Conservation (phyloP, 495 filamentous ascomycete species). For the Aspergillus bertholletiae region DNA sequence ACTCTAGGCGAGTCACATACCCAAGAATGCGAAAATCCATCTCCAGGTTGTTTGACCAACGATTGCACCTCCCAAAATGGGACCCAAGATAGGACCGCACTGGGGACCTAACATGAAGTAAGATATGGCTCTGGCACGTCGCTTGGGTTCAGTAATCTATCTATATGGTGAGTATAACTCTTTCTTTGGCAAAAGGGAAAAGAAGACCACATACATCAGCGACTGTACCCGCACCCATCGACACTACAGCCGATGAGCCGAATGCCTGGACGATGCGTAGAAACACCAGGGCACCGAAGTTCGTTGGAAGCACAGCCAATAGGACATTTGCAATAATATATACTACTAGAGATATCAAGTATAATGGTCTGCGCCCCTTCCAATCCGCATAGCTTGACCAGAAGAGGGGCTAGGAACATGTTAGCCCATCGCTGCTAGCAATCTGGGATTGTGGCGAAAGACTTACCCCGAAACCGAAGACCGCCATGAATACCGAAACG, state of each 20-base stretch:
- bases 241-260: conserved; percentile 21
- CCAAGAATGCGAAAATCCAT: conserved; percentile 33
- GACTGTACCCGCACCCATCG: conserved; percentile 29
- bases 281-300: conserved; percentile 20
- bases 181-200: no score
- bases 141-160: conserved; percentile 14
- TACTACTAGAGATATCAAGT: conserved; percentile 18
- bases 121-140: conserved; percentile 19
- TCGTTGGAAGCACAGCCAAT: conserved; percentile 23
- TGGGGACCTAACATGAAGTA: conserved; percentile 28
- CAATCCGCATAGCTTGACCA: conserved; percentile 19
- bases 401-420: conserved; percentile 22
- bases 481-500: conserved; percentile 26
- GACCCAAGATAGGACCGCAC: conserved; percentile 29
- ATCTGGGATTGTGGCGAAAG: not conserved
- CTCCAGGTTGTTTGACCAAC: conserved; percentile 20
- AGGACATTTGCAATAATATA: conserved; percentile 28
- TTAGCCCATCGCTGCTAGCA: not conserved
- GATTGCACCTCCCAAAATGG: conserved; percentile 28
- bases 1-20: not conserved
- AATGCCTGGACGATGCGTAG: conserved; percentile 26
- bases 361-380: conserved; percentile 21
- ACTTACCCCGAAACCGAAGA: conserved; percentile 25
- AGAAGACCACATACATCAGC: conserved; percentile 20
- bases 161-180: not conserved